A percentile compares a stretch with the other conserved stretches of the same genome.
Evolutionary conservation across 805 yeast genomes (phyloP).

Genomic region (Millerozyma miso): DNA sequence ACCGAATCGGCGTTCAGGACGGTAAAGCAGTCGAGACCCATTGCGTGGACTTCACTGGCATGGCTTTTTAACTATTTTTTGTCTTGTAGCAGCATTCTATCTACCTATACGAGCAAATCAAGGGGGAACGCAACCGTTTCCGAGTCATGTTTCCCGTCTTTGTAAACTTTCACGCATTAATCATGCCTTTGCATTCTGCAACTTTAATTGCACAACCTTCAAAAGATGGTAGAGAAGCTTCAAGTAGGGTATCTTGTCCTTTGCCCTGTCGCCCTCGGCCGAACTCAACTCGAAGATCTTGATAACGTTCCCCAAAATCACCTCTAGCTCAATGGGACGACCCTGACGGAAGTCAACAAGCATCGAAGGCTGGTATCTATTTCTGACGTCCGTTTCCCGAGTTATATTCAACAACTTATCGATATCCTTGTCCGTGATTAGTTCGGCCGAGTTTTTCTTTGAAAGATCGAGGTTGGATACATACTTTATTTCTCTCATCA

Average conservation of each 20-base stretch:
- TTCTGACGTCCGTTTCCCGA: slow-evolving; percentile 43
- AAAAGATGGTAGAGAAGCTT: slow-evolving; percentile 18
- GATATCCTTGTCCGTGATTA: slow-evolving; percentile 14
- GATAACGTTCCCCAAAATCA: slow-evolving; percentile 60
- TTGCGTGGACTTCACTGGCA: neutral
- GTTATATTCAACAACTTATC: slow-evolving; percentile 12
- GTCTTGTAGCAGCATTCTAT: no score
- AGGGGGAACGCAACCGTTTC: no score
- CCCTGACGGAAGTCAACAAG: slow-evolving; percentile 61
- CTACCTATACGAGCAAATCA: no score
- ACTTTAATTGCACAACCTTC: slow-evolving; percentile 12
- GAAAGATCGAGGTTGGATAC: slow-evolving; percentile 21
- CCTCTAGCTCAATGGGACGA: slow-evolving; percentile 68
- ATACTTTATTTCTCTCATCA: slow-evolving; percentile 18
- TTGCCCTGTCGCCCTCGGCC: neutral
- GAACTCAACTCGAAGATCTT: slow-evolving; percentile 14
- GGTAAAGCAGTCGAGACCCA: neutral
- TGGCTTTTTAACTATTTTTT: neutral
- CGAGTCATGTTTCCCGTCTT: no score
- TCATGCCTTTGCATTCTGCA: no score
- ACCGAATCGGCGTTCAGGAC: neutral
- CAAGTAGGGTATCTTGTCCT: slow-evolving; percentile 19
- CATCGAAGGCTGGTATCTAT: slow-evolving; percentile 69
- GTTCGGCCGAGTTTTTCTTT: slow-evolving; percentile 1
- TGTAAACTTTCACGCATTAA: no score